Percentiles rank a stretch among this genome's conserved stretches.
Conservation (phyloP, 2,329 filamentous ascomycete genomes). For the Chaetomium strumarium region DNA sequence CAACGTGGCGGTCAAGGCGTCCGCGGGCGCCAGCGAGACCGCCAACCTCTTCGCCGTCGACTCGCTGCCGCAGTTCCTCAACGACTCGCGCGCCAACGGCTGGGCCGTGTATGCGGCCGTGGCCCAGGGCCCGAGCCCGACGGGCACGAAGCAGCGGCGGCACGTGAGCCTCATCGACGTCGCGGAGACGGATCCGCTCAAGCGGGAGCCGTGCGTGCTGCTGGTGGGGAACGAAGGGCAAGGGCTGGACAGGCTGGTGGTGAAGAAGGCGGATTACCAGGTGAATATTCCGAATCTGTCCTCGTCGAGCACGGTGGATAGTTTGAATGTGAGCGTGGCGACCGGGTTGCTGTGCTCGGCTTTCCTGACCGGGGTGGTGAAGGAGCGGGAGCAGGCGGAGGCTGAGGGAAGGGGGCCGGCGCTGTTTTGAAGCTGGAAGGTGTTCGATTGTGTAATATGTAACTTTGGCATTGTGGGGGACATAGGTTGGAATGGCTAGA, state of each 20-base stretch:
- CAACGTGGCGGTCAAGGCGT: constrained; percentile 76
- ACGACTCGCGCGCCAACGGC: constrained; percentile 59
- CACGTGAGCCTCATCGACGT: constrained; percentile 46
- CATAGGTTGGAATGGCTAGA: background rate
- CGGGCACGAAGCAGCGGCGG: constrained; percentile 32
- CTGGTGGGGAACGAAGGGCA: constrained; percentile 78
- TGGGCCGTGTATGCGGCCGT: constrained; percentile 83
- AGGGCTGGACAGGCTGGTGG: constrained; percentile 59
- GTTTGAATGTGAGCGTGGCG: constrained; percentile 89
- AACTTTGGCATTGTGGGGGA: background rate
- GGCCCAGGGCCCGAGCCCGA: constrained; percentile 32
- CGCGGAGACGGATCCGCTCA: constrained; percentile 47
- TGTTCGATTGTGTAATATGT: background rate
- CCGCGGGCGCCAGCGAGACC: constrained; percentile 79
- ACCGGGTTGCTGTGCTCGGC: constrained; percentile 68
- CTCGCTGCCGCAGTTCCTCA: constrained; percentile 64
- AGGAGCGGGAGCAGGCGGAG: constrained; percentile 21
- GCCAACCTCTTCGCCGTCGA: constrained; percentile 66
- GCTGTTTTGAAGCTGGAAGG: constrained; percentile 1
- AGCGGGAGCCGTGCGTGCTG: constrained; percentile 63
- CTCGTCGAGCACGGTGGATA: constrained; percentile 60
- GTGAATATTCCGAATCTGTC: constrained; percentile 57
- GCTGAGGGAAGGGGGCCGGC: background rate
- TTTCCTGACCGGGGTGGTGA: constrained; percentile 48
- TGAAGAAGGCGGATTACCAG: constrained; percentile 58